Base-by-base conservation (phyloP, 192 early-diverging fungal genomes). In the Coemansia javaensis region DNA sequence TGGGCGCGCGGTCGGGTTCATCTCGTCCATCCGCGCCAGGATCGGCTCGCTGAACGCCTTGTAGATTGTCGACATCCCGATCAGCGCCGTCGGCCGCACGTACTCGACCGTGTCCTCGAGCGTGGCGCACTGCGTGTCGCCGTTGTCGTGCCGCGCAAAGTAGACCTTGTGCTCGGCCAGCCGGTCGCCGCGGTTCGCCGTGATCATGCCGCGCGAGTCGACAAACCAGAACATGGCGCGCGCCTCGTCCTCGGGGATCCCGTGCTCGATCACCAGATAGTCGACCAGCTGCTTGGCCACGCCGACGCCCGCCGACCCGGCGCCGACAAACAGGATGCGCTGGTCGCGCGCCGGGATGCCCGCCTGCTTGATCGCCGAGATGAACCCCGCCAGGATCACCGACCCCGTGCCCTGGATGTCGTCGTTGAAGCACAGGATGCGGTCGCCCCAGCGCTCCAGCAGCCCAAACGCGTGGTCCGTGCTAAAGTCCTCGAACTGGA, bases 401-500 rank as follows among this genome's bases (percentile, higher is more conserved):
- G 90, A 92, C 40, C 95, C 95, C 25, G 70, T 74, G 47, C 70
- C 70, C 70, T 74, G 70, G 63, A 74, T 74, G 46, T 74, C 70
- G 59, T 98, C 95, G 68, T 98, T 98, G 69, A 98, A 98, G 66
- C 83, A 88, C 42, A 89, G 80, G 30, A 82, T 84, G 16, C 78
- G 68, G 55, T 84, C 39, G 47, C 87, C 81, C 69, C 92, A 93
- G 45, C 85, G 78, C 15, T 84, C 81, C 37, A 97, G 68, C 24
- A 92, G 72, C 14, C 80, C 85, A 62, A 95, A 94, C 9, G 94
- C 89, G 40, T 96, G 91, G 53, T 91, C 90, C 9, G 89, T 86
- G 18, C 88, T 90, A 52, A 93, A 98, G 61, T 98, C 95, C 70
- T 98, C 95, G 42, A 95, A 97, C 72, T 98, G 95, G 40, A 98